These are phyloP conservation scores for Quaeritorhiza haematococci DNA, from an alignment of 371 early-diverging fungal species.

Conservation along the genomic window DNA sequence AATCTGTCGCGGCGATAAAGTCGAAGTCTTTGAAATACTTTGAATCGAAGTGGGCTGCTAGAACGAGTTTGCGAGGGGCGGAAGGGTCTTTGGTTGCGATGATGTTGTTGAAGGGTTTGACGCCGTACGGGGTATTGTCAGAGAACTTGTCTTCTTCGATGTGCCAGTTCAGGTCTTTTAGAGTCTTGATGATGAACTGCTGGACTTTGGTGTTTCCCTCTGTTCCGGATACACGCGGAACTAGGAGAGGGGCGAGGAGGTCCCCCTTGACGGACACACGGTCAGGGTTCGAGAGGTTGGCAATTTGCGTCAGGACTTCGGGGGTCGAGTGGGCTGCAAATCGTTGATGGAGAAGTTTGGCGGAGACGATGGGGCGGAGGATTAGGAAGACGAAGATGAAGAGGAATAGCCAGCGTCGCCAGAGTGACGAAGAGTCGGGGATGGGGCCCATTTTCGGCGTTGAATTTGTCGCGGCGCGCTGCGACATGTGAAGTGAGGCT, in stretches of 20 bases:
- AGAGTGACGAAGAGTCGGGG: no score
- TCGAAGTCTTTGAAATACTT: conserved; percentile 53
- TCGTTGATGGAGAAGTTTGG: no score
- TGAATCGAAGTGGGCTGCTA: conserved; percentile 92
- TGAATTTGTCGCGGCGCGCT: no score
- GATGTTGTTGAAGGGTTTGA: conserved; percentile 75
- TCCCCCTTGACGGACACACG: conserved; percentile 32
- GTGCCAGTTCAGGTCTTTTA: conserved; percentile 57
- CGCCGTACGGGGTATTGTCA: conserved; percentile 69
- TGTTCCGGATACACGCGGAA: conserved; percentile 74
- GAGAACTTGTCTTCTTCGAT: conserved; percentile 76
- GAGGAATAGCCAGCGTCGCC: no score
- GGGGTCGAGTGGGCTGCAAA: no score
- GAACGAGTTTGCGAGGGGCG: conserved; percentile 65
- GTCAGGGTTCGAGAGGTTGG: no score
- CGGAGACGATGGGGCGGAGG: no score
- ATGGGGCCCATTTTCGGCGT: no score
- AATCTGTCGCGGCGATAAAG: conserved; percentile 49
- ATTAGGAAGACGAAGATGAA: no score
- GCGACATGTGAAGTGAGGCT: no score
- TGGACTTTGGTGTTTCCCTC: conserved; percentile 63
- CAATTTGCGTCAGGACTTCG: no score
- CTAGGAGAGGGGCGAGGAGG: conserved; percentile 59
- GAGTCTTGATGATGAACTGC: conserved; percentile 57
- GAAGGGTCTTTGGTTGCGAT: conserved; percentile 78